Percentiles rank a stretch among this genome's conserved stretches.
These are phyloP conservation scores for Ophiostoma pallidulum DNA, from an alignment of 2,329 filamentous ascomycete species.

Conservation along the genomic window DNA sequence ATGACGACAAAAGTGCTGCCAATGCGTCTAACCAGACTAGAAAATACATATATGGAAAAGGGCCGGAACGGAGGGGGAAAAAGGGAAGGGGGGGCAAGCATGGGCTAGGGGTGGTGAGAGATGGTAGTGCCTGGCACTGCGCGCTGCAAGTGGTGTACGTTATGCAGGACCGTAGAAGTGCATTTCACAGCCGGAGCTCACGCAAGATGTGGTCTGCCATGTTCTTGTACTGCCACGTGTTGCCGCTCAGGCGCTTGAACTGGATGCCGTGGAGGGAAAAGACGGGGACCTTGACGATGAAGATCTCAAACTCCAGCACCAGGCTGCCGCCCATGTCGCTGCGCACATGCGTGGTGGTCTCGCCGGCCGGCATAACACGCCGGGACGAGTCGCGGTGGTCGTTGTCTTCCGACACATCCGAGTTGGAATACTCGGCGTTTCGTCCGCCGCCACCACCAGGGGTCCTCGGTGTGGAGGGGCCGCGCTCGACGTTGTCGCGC, in stretches of 20 bases:
- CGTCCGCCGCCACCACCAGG: slow-evolving; percentile 35
- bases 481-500: slow-evolving; percentile 45
- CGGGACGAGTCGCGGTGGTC: slow-evolving; percentile 40
- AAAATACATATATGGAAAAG: background rate
- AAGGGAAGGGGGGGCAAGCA: no score
- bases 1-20: no score
- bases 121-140: no score
- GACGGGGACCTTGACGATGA: slow-evolving; percentile 94
- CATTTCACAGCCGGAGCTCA: slow-evolving; percentile 63
- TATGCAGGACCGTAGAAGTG: no score
- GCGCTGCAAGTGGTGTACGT: no score
- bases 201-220: slow-evolving; percentile 94
- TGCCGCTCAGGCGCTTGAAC: slow-evolving; percentile 92
- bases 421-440: slow-evolving; percentile 68
- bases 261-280: slow-evolving; percentile 91
- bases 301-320: slow-evolving; percentile 84
- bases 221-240: slow-evolving; percentile 97
- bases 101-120: no score
- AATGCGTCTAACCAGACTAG: no score
- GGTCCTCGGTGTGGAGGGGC: slow-evolving; percentile 39
- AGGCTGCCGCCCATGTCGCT: slow-evolving; percentile 79
- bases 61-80: background rate
- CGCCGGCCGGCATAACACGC: slow-evolving; percentile 49
- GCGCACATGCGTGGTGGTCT: slow-evolving; percentile 87
- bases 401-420: slow-evolving; percentile 76